Evolutionary conservation across 768 basidiomycete species (phyloP).

Genomic region (Russula sp.): DNA sequence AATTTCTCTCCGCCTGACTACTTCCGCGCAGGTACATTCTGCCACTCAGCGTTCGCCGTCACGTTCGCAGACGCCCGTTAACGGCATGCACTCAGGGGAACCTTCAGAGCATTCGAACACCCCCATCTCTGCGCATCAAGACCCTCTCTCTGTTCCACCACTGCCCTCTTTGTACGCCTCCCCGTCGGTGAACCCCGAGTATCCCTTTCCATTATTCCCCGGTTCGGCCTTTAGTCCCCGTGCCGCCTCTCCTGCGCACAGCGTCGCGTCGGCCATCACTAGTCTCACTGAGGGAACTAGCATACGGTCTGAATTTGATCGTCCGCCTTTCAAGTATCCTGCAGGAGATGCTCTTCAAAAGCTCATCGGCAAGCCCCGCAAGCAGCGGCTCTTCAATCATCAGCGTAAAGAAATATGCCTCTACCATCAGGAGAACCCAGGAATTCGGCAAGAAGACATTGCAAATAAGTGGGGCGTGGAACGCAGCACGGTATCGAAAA

Average conservation of each 20-base stretch:
- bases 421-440: conserved; percentile 60
- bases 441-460: conserved; percentile 80
- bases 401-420: conserved; percentile 75
- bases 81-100: conserved; percentile 25
- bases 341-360: conserved; percentile 27
- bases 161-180: conserved; percentile 24
- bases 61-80: conserved; percentile 28
- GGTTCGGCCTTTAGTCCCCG: conserved; percentile 41
- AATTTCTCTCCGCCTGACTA: conserved; percentile 9
- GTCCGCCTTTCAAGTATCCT: conserved; percentile 22
- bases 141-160: conserved; percentile 24
- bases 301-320: conserved; percentile 21
- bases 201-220: conserved; percentile 26
- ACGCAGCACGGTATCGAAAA: conserved; percentile 92
- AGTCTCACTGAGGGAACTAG: conserved; percentile 45
- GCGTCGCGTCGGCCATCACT: conserved; percentile 52
- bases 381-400: conserved; percentile 69
- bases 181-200: conserved; percentile 21
- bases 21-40: conserved; percentile 11
- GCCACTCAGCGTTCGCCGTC: conserved; percentile 19
- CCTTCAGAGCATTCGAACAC: conserved; percentile 26
- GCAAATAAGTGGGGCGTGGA: conserved; percentile 74
- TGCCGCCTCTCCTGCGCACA: conserved; percentile 61
- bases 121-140: conserved; percentile 21
- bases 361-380: conserved; percentile 50